These are phyloP conservation scores for Fusarium zealandicum DNA, from an alignment of 2,329 filamentous ascomycete species.

Conservation along the genomic window DNA sequence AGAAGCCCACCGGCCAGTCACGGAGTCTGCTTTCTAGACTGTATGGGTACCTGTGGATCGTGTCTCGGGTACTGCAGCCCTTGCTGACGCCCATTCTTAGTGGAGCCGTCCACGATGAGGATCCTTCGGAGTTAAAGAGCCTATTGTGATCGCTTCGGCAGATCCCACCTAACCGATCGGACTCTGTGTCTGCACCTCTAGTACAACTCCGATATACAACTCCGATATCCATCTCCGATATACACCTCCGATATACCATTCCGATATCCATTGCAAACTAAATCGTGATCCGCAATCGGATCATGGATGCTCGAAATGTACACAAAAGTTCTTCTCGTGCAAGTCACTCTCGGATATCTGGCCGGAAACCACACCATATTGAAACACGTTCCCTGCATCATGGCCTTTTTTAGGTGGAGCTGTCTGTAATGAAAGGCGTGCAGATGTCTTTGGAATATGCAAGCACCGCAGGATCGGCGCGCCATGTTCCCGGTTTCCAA, in stretches of 20 bases:
- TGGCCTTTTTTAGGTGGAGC: background rate
- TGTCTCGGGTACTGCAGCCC: no score
- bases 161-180: no score
- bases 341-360: background rate
- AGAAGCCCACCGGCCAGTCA: background rate
- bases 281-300: no score
- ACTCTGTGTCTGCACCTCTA: no score
- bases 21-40: background rate
- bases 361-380: background rate
- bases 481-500: background rate
- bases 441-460: background rate
- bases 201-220: no score
- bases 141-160: no score
- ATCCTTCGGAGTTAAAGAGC: background rate
- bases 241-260: no score
- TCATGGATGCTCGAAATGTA: background rate
- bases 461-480: background rate
- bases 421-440: background rate
- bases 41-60: background rate
- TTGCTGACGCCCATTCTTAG: background rate
- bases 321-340: background rate
- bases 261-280: no score
- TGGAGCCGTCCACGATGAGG: background rate
- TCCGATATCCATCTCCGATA: no score
- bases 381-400: background rate